Percentiles rank a stretch among this genome's conserved stretches.
These are phyloP conservation scores for Botryotinia narcissicola DNA, from an alignment of 2,329 filamentous ascomycete genomes.

Conservation along the genomic window DNA sequence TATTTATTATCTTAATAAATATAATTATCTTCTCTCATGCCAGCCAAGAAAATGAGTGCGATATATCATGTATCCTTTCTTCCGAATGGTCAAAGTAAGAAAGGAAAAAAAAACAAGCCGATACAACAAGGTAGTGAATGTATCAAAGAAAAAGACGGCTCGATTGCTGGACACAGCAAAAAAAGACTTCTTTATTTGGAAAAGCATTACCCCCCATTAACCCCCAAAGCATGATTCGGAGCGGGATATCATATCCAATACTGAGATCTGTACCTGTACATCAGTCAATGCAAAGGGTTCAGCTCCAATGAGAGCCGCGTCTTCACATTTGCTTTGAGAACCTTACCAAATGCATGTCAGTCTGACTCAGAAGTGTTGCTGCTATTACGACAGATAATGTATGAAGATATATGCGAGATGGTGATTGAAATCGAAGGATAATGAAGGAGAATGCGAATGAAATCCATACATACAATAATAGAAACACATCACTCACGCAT, in stretches of 20 bases:
- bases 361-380: not conserved
- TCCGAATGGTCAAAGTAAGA: constrained; percentile 1
- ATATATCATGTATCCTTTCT: not conserved
- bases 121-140: not conserved
- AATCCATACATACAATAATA: not conserved
- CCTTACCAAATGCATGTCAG: constrained; percentile 11
- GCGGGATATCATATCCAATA: not conserved
- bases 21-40: not conserved
- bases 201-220: not conserved
- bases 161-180: not conserved
- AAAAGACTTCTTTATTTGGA: not conserved
- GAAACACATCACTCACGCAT: not conserved
- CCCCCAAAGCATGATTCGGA: not conserved
- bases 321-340: not conserved
- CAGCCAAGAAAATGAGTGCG: not conserved
- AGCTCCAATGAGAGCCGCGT: not conserved
- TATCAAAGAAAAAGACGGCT: not conserved
- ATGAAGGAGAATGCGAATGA: not conserved
- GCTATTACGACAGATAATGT: constrained; percentile 12
- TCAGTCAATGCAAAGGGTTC: not conserved
- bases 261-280: not conserved
- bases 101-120: not conserved
- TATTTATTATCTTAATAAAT: not conserved
- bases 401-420: constrained; percentile 15
- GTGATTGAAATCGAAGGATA: not conserved